A percentile compares a stretch with the other conserved stretches of the same genome.
Conservation (phyloP, 2,329 filamentous ascomycete species). For the Colletotrichum siamense region DNA sequence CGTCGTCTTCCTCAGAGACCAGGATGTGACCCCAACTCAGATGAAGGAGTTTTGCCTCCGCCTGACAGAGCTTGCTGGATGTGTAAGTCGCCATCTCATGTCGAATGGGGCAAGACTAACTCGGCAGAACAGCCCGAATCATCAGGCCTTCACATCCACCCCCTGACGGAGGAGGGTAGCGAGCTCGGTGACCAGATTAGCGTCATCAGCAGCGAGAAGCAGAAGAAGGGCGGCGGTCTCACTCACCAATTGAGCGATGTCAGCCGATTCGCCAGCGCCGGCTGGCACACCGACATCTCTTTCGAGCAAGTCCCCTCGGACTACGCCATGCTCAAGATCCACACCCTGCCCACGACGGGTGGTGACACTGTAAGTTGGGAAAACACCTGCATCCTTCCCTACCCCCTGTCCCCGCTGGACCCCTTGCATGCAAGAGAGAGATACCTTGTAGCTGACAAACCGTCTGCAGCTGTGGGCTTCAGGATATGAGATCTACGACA, state of each 20-base stretch:
- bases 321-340: constrained; percentile 52
- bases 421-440: background rate
- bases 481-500: constrained; percentile 59
- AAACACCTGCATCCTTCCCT: background rate
- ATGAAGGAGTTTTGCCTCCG: constrained; percentile 43
- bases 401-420: background rate
- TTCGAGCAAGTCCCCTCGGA: constrained; percentile 52
- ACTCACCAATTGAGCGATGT: constrained; percentile 57
- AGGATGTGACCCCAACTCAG: constrained; percentile 38
- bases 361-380: constrained; percentile 38
- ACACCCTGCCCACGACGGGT: constrained; percentile 46
- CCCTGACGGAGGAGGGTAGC: constrained; percentile 55
- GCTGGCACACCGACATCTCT: constrained; percentile 40
- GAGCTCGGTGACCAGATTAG: constrained; percentile 61
- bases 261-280: constrained; percentile 48
- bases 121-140: constrained; percentile 40
- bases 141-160: constrained; percentile 60
- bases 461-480: constrained; percentile 53
- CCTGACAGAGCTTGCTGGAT: constrained; percentile 36
- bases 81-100: constrained; percentile 18
- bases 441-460: background rate
- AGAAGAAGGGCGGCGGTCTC: constrained; percentile 58
- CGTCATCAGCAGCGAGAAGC: constrained; percentile 61
- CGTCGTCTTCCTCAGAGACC: constrained; percentile 41
- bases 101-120: background rate